phyloP scores from a whole-genome alignment of 2,329 filamentous ascomycete species.

The Fusarium nelsonii region DNA sequence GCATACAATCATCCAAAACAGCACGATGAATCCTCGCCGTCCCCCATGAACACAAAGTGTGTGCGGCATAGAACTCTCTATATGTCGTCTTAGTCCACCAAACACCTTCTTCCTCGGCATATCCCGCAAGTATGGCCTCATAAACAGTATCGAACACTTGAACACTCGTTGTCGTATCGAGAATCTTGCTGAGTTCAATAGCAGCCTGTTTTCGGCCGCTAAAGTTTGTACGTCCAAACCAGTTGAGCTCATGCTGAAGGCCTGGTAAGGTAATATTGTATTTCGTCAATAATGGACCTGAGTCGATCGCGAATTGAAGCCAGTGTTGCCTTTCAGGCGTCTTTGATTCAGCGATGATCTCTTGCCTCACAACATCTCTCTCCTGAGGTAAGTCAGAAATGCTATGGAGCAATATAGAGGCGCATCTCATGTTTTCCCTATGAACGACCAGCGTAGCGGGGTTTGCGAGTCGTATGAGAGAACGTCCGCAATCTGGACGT shows the following conservation, averaged over 20 bases:
- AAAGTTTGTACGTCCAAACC: background rate
- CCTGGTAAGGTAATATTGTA: background rate
- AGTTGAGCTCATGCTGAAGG: background rate
- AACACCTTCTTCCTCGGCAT: background rate
- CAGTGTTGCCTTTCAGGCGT: background rate
- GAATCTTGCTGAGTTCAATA: background rate
- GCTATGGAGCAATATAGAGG: background rate
- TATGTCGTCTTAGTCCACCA: constrained; percentile 8
- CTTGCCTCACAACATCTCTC: accelerated
- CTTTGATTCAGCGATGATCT: background rate
- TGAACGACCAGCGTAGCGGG: background rate
- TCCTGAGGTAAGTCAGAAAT: accelerated
- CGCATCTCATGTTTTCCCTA: background rate
- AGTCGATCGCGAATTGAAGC: background rate
- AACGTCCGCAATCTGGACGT: background rate
- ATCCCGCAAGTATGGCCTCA: background rate
- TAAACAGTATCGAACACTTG: background rate
- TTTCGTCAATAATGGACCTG: background rate
- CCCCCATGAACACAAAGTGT: background rate
- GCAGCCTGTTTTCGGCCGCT: background rate
- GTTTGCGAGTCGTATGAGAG: constrained; percentile 4
- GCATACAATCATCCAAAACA: background rate
- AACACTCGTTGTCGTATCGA: background rate
- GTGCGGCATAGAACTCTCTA: background rate
- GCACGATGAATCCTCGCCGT: constrained; percentile 2